Percentiles rank a stretch among this genome's conserved stretches.
phyloP scores from a whole-genome alignment of 148 eudicot genomes.

The Pouteria glomerata region DNA sequence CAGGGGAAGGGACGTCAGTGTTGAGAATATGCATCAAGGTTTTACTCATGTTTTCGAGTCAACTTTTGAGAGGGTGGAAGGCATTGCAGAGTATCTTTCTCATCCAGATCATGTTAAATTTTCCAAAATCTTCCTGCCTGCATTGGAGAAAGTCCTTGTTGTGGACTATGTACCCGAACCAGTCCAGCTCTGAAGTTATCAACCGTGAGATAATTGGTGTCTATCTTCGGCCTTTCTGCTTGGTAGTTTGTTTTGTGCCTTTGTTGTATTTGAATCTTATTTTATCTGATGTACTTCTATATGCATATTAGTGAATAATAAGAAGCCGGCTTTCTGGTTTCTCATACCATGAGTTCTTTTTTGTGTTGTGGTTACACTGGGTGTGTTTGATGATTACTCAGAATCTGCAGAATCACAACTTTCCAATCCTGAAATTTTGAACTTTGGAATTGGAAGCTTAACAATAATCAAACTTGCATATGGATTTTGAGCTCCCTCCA shows the following conservation, averaged over 20 bases:
- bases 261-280: neutral
- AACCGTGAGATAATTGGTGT: neutral
- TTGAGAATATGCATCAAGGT: slow-evolving; percentile 77
- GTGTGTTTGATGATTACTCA: neutral
- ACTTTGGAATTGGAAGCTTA: neutral
- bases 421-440: neutral
- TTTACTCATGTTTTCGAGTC: slow-evolving; percentile 85
- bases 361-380: neutral
- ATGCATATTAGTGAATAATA: neutral
- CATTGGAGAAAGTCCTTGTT: slow-evolving; percentile 51
- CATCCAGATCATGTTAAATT: slow-evolving; percentile 66
- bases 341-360: too few relatives aligned
- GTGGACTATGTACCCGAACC: slow-evolving; percentile 66
- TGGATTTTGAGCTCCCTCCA: neutral
- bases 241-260: neutral
- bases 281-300: neutral
- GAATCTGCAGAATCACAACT: neutral
- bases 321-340: neutral
- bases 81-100: slow-evolving; percentile 55
- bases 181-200: slow-evolving; percentile 35
- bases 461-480: too few relatives aligned
- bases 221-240: neutral
- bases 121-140: slow-evolving; percentile 37
- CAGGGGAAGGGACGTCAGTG: slow-evolving; percentile 80
- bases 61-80: slow-evolving; percentile 65